Evolutionary conservation across 305 asterid species (phyloP), one percentile per base, ranked within the genome.

Genomic region (Fraxinus greggii): DNA sequence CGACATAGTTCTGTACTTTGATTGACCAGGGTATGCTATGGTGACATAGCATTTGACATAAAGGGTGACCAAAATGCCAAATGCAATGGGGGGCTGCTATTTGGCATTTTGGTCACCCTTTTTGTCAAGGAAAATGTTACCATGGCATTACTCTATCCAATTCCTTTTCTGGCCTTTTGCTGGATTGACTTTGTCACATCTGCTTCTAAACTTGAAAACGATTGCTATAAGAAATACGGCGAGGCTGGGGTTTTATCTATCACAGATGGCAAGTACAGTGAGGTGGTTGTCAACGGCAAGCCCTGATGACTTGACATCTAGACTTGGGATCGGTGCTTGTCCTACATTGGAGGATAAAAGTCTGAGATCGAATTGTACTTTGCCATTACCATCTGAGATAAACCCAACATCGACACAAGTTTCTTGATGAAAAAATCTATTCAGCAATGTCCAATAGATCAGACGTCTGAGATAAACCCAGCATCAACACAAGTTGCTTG

Each of bases 211-310:
- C 92, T 96, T n/a, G 99, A 96, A 85, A 86, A 86, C 0, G 94
- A 92, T 78, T 94, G 98, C 91, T 91, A 86, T 80, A 83, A 78
- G 80, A 95, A 93, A 83, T 96, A 89, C 19, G 90, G 86, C 75
- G 94, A 89, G 84, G 88, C 90, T 26, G 93, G 98, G 98, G 2
- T 87, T 92, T 85, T 95, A 95, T 87, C 88, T 92, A 84, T 95
- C 99, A 19, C 95, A 92, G 90, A 82, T 94, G 87, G 97, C 94
- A 33, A 93, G 98, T 80, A 90, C 87, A 1, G 88, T 88, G 72
- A 89, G 99, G 86, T 94, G 98, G 99, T 84, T 96, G 84, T 90
- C 98, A 35, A 87, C 93, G 7, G 97, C 94, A n/a, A 89, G 82
- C 77, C 83, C 89, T 2, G 88, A 67, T n/a, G 97, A 95, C 72